A percentile compares a stretch with the other conserved stretches of the same genome.
These are phyloP conservation scores for sweet orange (Citrus sinensis) DNA, from an alignment of 345 rosid genomes.

Conservation along the genomic window DVS_A1.0 CM039167.1:15476001-15476500, in stretches of 20 bases:
- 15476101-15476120: conserved; percentile 3
- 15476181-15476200: neutral
- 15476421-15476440: neutral
- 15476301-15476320: neutral
- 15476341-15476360: neutral
- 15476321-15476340: neutral
- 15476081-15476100: conserved; percentile 21
- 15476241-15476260: neutral
- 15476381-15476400: neutral
- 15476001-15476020: neutral
- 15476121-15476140: neutral
- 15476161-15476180: conserved; percentile 15
- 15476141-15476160: conserved; percentile 14
- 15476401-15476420: neutral
- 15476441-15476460: neutral
- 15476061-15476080: neutral
- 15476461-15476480: conserved; percentile 19
- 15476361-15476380: neutral
- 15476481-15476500: neutral
- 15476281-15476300: neutral
- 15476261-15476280: neutral
- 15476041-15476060: neutral
- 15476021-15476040: neutral
- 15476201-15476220: neutral
- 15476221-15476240: neutral